phyloP scores from a whole-genome alignment of 2,329 filamentous ascomycete genomes.

The Aureobasidium pullulans region DNA sequence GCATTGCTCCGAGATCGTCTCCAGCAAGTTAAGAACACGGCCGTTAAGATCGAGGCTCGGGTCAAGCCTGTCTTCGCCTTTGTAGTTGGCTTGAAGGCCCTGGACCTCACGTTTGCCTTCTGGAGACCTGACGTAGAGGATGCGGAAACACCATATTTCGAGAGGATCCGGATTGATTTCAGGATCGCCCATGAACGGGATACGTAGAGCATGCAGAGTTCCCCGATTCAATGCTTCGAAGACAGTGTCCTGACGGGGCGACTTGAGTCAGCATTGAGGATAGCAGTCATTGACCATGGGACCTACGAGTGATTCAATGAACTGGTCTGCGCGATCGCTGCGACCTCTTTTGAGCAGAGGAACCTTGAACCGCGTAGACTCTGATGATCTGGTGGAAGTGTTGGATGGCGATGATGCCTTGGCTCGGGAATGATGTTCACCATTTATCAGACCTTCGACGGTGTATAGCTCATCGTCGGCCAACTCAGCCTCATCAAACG shows the following conservation, averaged over 20 bases:
- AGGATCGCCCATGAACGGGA: conserved; percentile 29
- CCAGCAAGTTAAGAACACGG: not conserved
- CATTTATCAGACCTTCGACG: not conserved
- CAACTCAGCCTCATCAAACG: not conserved
- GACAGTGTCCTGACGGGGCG: conserved; percentile 31
- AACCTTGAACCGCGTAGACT: not conserved
- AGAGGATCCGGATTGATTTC: conserved; percentile 31
- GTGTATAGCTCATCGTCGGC: conserved; percentile 3
- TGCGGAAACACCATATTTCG: conserved; percentile 39
- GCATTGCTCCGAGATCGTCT: not conserved
- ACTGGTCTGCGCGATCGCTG: conserved; percentile 30
- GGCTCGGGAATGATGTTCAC: not conserved
- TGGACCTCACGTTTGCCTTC: not conserved
- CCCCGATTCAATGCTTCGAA: conserved; percentile 37
- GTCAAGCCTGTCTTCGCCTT: not conserved
- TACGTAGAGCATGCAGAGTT: conserved; percentile 33
- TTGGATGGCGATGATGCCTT: not conserved
- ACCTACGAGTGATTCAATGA: conserved; percentile 37
- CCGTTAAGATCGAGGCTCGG: not conserved
- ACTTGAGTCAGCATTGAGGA: conserved; percentile 12
- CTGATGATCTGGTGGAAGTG: not conserved
- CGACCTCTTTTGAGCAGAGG: conserved; percentile 21
- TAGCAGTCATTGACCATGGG: not conserved
- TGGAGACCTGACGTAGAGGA: conserved; percentile 25
- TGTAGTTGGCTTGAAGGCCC: not conserved